Conservation (phyloP, 2,329 filamentous ascomycete species). For the Blastomyces parvus region DNA sequence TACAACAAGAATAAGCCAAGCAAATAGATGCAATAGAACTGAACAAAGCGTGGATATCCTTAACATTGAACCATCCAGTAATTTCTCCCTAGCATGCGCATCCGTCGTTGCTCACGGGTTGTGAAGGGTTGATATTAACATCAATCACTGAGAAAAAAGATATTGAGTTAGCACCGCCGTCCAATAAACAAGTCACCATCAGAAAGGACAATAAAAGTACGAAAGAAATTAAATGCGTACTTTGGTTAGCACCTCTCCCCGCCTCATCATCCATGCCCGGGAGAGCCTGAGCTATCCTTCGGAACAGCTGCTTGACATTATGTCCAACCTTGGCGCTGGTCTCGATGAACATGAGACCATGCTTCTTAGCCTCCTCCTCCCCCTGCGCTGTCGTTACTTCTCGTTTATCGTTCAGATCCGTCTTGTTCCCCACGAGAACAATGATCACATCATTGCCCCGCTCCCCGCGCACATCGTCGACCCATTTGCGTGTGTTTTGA, state of each 20-base stretch:
- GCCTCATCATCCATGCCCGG: slow-evolving; percentile 95
- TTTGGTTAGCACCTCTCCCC: slow-evolving; percentile 66
- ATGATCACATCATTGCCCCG: slow-evolving; percentile 98
- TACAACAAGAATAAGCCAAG: not conserved
- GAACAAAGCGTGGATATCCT: slow-evolving; percentile 1
- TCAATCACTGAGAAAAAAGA: slow-evolving; percentile 67
- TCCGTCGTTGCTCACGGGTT: slow-evolving; percentile 60
- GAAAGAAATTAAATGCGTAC: slow-evolving; percentile 44
- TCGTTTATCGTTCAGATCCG: slow-evolving; percentile 93
- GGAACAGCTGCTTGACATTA: slow-evolving; percentile 96
- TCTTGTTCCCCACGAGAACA: slow-evolving; percentile 97
- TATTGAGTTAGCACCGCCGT: slow-evolving; percentile 4
- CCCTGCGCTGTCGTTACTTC: slow-evolving; percentile 95
- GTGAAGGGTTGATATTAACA: slow-evolving; percentile 69
- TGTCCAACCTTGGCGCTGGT: slow-evolving; percentile 96
- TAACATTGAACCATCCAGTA: slow-evolving; percentile 7
- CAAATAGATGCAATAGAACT: not conserved
- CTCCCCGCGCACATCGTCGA: slow-evolving; percentile 94
- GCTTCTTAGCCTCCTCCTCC: slow-evolving; percentile 96
- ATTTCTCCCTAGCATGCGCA: slow-evolving; percentile 51
- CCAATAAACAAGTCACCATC: not conserved
- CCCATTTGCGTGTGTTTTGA: slow-evolving; percentile 98
- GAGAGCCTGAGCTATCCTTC: slow-evolving; percentile 93
- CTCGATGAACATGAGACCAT: slow-evolving; percentile 98
- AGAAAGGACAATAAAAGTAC: not conserved